Base-by-base conservation (phyloP, 257 asterid species). In the Plantago ovata region DNA sequence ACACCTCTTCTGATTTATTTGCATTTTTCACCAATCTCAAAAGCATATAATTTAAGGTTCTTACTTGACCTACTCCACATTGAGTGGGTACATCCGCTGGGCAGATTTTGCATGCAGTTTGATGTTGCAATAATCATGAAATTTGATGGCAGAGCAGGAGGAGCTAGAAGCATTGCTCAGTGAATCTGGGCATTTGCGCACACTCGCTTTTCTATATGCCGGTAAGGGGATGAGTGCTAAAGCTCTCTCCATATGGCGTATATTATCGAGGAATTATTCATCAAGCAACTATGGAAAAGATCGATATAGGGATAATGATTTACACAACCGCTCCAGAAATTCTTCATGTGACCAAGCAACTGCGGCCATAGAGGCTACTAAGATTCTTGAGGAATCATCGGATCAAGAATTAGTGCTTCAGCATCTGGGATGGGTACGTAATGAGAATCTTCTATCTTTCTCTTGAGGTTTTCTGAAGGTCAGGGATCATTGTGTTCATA, bases 121-220 rank as follows among this genome's bases (percentile, higher is more conserved):
- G 48, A 12, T 44, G 23, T 57, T 13, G 61, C 67, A 61, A 60
- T 79, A 79, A 78, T 79, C 76, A 71, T 76, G 65, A 67, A 63
- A 73, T 71, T 72, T 75, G 77, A 79, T 89, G 96, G 79, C 95
- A 84, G 95, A 82, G 91, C 98, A 93, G 98, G 98, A 93, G 87
- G 98, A 93, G 84, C 84, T 93, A 72, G 98, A 93, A 77, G 66
- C 87, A 43, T 67, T 93, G 66, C 77, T 93, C 72, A 82, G 61
- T 64, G 98, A 84, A 24, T 89, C 98, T 71, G 95, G 97, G 72
- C 98, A 93, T 79, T 69, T 84, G 68, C 87, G 95, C 51, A 67
- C 95, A 41, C 97, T 93, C 71, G 98, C 98, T 63, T 86, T 88
- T 75, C 70, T 93, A 57, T 93, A 81, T 69, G 81, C 98, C 72